Evolutionary conservation across 2,329 filamentous ascomycete genomes (phyloP), one percentile per base, ranked within the genome.

Genomic region (Nothophoma quercina): DNA sequence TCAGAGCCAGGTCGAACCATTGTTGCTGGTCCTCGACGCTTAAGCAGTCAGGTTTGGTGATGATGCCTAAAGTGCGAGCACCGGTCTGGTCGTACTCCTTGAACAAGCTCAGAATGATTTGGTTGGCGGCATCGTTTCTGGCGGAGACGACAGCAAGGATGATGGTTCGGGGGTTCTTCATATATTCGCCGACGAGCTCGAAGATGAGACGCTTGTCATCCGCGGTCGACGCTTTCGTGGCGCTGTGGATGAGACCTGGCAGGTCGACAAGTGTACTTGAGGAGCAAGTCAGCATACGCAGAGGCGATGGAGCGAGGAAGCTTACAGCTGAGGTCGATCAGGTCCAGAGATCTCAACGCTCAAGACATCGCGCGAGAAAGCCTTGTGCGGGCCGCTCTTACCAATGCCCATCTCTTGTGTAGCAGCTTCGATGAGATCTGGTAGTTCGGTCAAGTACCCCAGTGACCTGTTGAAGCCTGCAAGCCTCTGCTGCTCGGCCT

Each of bases 351-450:
- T 72, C 40, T 79, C 73, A 7, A 80, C 51, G 2, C 64, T 65
- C 4, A 80, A 60, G 1, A 79, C 59, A 55, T 78, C 71, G 1
- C 63, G 58, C 1, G 74, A 67, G 39, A 80, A 80, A 0, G 56
- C 46, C 21, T 32, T 7, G 33, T 34, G 19, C 13, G 63, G 40
- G 10, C 35, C 51, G 7, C 49, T 18, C 49, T 38, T 25, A 58
- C 60, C 40, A 22, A 62, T 51, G 0, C 81, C 82, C 79, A 87
- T 84, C 9, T 61, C 68, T 7, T 75, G 65, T 21, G 78, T 80
- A 0, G 83, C 84, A 12, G 77, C 67, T 3, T 79, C 72, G 23
- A 86, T 79, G 21, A 86, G 69, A 0, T 64, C 60, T 0, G 75
- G 67, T 0, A 86, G 70, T 4, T 79, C 75, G 18, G 73, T 51